Evolutionary conservation across 768 basidiomycete genomes (phyloP), one percentile per base, ranked within the genome.

Genomic region (Mycena amicta): DNA sequence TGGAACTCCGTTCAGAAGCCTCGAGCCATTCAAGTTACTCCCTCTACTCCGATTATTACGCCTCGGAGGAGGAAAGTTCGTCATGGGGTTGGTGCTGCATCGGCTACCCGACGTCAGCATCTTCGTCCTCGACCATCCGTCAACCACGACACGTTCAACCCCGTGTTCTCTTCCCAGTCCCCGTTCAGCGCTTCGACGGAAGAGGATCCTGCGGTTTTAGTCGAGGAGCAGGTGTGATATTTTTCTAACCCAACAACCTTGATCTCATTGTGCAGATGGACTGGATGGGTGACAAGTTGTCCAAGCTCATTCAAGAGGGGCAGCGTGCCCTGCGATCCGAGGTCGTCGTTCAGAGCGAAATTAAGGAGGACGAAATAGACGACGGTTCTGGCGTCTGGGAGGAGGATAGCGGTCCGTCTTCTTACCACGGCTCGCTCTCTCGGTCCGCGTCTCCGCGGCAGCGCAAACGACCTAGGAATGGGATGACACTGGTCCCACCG

Each of bases 361-460:
- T 79, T 3, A 77, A 85, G 55, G 89, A 90, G 63, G 90, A 92
- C 57, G 86, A 87, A 64, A 82, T 86, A 3, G 92, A 92, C 60
- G 90, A 92, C 66, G 91, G 89, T 2, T 79, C 77, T 5, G 89
- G 83, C 6, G 79, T 76, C 2, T 93, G 92, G 92, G 86, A 87
- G 56, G 90, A 92, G 53, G 87, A 77, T 26, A 72, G 71, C 28
- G 63, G 57, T 13, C 55, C 53, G 2, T 56, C 61, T 12, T 55
- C 56, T 23, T 58, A 58, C 59, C 57, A 15, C n/a, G 53, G 37
- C 52, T 67, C 52, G 15, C 15, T 53, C 41, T 70, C 41, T 47
- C 68, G 52, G 49, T 69, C 68, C 31, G 65, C 63, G 57, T 75
- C 66, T 27, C 73, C 63, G 11, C 57, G 62, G 20, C 62, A 60